phyloP scores from a whole-genome alignment of 257 asterid genomes.

The Capsicum pubescens region DNA sequence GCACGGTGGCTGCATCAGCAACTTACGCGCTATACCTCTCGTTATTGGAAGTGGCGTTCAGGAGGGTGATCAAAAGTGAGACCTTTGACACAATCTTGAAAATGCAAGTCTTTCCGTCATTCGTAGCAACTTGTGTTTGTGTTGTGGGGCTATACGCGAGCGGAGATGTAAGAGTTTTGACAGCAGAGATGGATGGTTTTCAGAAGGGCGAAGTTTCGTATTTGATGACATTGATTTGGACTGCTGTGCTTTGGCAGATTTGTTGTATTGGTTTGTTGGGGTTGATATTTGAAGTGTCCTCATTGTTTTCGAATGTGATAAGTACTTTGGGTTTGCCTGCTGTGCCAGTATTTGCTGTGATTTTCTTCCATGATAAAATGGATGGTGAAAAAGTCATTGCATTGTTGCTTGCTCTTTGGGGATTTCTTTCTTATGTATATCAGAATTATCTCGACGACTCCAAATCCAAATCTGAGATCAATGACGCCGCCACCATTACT shows the following conservation, averaged over 20 bases:
- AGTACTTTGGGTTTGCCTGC: slow-evolving; percentile 42
- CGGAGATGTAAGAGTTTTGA: slow-evolving; percentile 39
- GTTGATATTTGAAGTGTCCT: slow-evolving; percentile 48
- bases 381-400: slow-evolving; percentile 47
- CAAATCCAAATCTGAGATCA: slow-evolving; percentile 25
- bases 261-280: slow-evolving; percentile 44
- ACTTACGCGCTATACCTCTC: slow-evolving; percentile 39
- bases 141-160: slow-evolving; percentile 48
- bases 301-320: slow-evolving; percentile 46
- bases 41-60: slow-evolving; percentile 34
- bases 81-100: slow-evolving; percentile 40
- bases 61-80: slow-evolving; percentile 38
- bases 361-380: slow-evolving; percentile 48
- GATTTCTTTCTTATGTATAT: slow-evolving; percentile 46
- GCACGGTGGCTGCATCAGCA: slow-evolving; percentile 47
- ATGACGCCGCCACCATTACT: slow-evolving; percentile 8
- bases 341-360: slow-evolving; percentile 48
- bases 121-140: slow-evolving; percentile 37
- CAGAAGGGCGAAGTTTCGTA: slow-evolving; percentile 38
- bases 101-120: slow-evolving; percentile 36
- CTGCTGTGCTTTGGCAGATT: slow-evolving; percentile 47
- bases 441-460: slow-evolving; percentile 50
- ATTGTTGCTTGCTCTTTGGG: slow-evolving; percentile 50
- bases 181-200: slow-evolving; percentile 35
- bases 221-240: slow-evolving; percentile 46